Percentiles rank a stretch among this genome's conserved stretches.
Evolutionary conservation across 805 yeast genomes (phyloP).

Genomic region (Yamadazyma sp.): DNA sequence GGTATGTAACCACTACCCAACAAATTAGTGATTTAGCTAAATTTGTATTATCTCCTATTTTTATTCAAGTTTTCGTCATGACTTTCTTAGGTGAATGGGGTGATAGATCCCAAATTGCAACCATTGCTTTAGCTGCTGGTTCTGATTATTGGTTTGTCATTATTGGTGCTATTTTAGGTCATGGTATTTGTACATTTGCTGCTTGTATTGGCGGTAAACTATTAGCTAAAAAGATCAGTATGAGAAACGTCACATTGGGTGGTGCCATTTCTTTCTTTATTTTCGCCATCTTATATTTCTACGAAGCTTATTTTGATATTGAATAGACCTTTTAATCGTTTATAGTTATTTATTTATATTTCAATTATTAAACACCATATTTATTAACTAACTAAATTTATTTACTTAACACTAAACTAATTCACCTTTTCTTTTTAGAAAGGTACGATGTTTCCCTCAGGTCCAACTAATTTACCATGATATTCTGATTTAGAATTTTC

Average conservation of each 20-base stretch:
- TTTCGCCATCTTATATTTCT: conserved; percentile 77
- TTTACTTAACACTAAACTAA: too few species aligned
- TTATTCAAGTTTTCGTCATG: conserved; percentile 95
- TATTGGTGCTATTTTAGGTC: conserved; percentile 87
- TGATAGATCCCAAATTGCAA: conserved; percentile 96
- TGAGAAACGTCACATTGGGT: conserved; percentile 88
- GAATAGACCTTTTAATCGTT: conserved; percentile 8
- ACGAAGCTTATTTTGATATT: conserved; percentile 50
- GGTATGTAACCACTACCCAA: conserved; percentile 27
- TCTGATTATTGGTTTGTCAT: conserved; percentile 87
- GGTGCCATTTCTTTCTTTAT: conserved; percentile 86
- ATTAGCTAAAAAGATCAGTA: conserved; percentile 82
- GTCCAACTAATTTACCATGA: background rate
- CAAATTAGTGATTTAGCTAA: conserved; percentile 55
- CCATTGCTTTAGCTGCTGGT: conserved; percentile 98
- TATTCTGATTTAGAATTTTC: background rate
- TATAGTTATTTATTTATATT: conserved; percentile 2
- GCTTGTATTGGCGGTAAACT: conserved; percentile 95
- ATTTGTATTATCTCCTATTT: conserved; percentile 75
- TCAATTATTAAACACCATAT: too few species aligned
- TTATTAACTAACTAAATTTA: too few species aligned
- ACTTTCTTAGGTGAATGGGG: conserved; percentile 99
- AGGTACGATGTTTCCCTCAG: background rate
- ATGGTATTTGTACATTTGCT: conserved; percentile 77
- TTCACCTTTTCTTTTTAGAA: too few species aligned